These are phyloP conservation scores for Deuterostichococcus epilithicus DNA, from an alignment of 139 green algal genomes.

Conservation along the genomic window DNA sequence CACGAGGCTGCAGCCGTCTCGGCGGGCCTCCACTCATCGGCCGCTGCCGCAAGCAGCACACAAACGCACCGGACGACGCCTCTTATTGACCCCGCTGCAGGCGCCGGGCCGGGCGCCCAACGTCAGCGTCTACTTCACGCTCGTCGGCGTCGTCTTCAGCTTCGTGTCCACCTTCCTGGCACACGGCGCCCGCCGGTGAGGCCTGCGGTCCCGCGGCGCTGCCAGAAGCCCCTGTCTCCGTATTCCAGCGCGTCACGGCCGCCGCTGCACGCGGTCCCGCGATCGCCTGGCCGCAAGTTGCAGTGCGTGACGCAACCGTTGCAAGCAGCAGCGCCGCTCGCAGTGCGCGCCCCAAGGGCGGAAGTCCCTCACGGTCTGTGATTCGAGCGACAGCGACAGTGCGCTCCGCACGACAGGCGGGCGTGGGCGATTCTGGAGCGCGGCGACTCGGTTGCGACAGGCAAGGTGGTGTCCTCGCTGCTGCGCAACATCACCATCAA, in stretches of 20 bases:
- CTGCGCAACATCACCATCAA: conserved; percentile 76
- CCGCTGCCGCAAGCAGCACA: background rate
- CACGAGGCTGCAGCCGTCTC: background rate
- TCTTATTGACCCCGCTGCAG: background rate
- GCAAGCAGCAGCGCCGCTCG: background rate
- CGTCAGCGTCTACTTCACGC: conserved; percentile 59
- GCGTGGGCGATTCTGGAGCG: conserved; percentile 10
- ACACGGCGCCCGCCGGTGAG: conserved; percentile 19
- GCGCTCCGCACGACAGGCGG: background rate
- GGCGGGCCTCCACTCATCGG: background rate
- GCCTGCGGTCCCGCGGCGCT: background rate
- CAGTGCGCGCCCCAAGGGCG: background rate
- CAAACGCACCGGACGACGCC: background rate
- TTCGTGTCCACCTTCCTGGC: conserved; percentile 83
- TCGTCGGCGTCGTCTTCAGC: conserved; percentile 59
- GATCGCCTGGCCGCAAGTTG: background rate
- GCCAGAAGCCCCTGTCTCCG: background rate
- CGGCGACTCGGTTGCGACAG: conserved; percentile 30
- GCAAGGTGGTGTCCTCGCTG: conserved; percentile 46
- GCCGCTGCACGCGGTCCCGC: background rate
- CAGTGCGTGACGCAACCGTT: background rate
- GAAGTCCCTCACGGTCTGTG: background rate
- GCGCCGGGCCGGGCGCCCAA: conserved; percentile 1
- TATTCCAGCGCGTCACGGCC: background rate
- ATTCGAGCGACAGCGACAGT: background rate